A percentile compares a stretch with the other conserved stretches of the same genome.
Conservation (phyloP, 352 stramenopile species). For the Phytophthora syringae region DNA sequence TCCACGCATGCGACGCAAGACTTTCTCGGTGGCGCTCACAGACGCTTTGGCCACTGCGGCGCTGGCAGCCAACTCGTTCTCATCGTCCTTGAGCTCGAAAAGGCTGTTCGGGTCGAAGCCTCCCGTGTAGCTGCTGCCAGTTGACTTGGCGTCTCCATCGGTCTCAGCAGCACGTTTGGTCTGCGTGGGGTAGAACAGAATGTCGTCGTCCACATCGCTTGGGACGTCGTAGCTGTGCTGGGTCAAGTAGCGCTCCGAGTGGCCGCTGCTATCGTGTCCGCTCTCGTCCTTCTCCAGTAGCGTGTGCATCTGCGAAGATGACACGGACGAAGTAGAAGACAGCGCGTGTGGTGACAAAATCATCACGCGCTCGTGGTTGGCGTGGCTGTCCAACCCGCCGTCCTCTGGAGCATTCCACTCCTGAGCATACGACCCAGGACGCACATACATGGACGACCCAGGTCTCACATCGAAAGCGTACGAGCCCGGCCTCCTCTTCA, state of each 20-base stretch:
- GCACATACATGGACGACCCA: slow-evolving; percentile 23
- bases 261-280: slow-evolving; percentile 27
- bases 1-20: slow-evolving; percentile 31
- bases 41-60: slow-evolving; percentile 17
- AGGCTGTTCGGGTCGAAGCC: slow-evolving; percentile 43
- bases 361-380: slow-evolving; percentile 32
- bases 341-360: slow-evolving; percentile 38
- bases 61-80: slow-evolving; percentile 22
- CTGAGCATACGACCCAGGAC: slow-evolving; percentile 29
- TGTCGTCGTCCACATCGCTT: slow-evolving; percentile 42
- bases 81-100: slow-evolving; percentile 46
- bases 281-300: slow-evolving; percentile 38
- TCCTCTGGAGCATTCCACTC: slow-evolving; percentile 35
- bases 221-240: slow-evolving; percentile 16
- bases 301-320: slow-evolving; percentile 40
- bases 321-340: slow-evolving; percentile 42
- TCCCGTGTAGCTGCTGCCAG: slow-evolving; percentile 29
- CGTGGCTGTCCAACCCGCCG: slow-evolving; percentile 26
- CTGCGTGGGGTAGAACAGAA: slow-evolving; percentile 54
- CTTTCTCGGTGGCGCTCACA: slow-evolving; percentile 28
- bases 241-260: slow-evolving; percentile 15
- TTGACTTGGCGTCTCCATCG: slow-evolving; percentile 16
- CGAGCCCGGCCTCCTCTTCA: slow-evolving; percentile 25
- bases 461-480: slow-evolving; percentile 25
- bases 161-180: slow-evolving; percentile 18